Conservation (phyloP, 345 rosid genomes). For the Carallia pectinifolia region DNA sequence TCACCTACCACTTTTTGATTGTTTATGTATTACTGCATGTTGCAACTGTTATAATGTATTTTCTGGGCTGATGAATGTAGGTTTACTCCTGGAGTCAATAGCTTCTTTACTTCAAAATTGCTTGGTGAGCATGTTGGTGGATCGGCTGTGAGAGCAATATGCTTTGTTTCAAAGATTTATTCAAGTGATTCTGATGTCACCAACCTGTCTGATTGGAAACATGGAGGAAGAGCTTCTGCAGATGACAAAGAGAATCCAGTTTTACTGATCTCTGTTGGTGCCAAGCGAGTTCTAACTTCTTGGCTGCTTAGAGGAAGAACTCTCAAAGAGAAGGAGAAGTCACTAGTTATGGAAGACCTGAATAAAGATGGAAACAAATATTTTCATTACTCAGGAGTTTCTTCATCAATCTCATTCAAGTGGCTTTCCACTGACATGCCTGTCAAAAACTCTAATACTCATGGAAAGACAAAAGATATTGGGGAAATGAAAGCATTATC, state of each 20-base stretch:
- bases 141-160: constrained; percentile 90
- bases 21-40: neutral
- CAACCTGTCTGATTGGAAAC: constrained; percentile 21
- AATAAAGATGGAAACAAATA: constrained; percentile 23
- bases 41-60: constrained; percentile 5
- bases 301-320: constrained; percentile 66
- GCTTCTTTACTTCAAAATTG: constrained; percentile 74
- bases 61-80: constrained; percentile 34
- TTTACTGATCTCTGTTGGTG: constrained; percentile 87
- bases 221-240: constrained; percentile 18
- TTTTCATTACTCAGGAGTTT: constrained; percentile 21
- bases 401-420: constrained; percentile 73
- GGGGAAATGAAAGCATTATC: constrained; percentile 24
- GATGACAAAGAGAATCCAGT: constrained; percentile 42
- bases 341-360: constrained; percentile 13
- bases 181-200: constrained; percentile 34
- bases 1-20: neutral
- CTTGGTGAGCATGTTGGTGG: constrained; percentile 98
- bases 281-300: constrained; percentile 84
- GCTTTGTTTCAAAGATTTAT: constrained; percentile 58
- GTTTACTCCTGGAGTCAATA: constrained; percentile 53
- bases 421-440: constrained; percentile 99
- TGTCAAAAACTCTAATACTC: constrained; percentile 44
- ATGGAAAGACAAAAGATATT: constrained; percentile 30
- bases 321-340: constrained; percentile 30